Conservation (phyloP, 2,329 filamentous ascomycete species). For the Penicillium sp. region DNA sequence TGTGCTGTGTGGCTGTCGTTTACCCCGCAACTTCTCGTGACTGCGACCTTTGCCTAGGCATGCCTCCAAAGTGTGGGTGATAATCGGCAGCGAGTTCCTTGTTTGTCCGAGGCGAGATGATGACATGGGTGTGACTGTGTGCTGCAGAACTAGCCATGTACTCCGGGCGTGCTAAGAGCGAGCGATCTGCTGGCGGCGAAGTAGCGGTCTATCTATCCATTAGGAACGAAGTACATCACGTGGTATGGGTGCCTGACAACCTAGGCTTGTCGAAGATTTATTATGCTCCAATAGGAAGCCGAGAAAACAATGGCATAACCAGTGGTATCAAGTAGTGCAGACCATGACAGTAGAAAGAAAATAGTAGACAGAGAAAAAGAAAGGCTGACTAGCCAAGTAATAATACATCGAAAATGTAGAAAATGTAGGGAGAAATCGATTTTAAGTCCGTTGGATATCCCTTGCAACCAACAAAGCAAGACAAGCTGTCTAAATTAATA, state of each 20-base stretch:
- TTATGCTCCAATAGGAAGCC: not conserved
- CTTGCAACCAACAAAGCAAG: not conserved
- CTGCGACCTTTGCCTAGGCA: not conserved
- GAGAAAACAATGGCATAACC: not conserved
- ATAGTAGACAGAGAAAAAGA: not conserved
- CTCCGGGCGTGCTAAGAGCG: not conserved
- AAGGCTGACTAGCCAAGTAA: not conserved
- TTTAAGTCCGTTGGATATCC: not conserved
- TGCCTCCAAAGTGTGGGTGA: not conserved
- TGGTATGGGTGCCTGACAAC: too few species aligned
- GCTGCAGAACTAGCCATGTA: too few species aligned
- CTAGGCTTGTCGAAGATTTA: not conserved
- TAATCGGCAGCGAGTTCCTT: not conserved
- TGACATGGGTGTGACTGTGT: too few species aligned
- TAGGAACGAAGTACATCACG: too few species aligned
- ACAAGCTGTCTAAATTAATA: not conserved
- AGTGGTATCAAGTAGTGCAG: not conserved
- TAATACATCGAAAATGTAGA: not conserved
- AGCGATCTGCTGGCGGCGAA: not conserved
- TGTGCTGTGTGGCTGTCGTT: too few species aligned
- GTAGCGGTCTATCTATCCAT: not conserved
- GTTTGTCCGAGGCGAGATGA: not conserved
- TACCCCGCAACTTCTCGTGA: not conserved
- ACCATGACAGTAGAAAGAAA: not conserved
- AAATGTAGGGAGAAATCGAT: not conserved